phyloP scores from a whole-genome alignment of 2,329 filamentous ascomycete species.

The Epichloe hybrida region DNA sequence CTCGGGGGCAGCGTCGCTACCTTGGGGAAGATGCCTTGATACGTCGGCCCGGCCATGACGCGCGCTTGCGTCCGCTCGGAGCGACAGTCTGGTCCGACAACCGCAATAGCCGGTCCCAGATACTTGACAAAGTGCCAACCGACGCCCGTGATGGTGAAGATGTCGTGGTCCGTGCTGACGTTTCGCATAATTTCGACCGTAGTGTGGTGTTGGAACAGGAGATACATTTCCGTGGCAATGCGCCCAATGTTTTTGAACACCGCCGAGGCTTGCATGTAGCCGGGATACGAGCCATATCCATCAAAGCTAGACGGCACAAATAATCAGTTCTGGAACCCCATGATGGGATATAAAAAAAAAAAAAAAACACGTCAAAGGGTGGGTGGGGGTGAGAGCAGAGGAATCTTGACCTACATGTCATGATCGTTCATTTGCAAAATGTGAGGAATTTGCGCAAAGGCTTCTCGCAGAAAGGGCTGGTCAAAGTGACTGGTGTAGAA shows the following conservation, averaged over 20 bases:
- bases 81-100: slow-evolving; percentile 81
- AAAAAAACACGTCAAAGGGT: not conserved
- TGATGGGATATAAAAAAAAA: too few species aligned
- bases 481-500: slow-evolving; percentile 99
- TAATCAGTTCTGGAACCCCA: not conserved
- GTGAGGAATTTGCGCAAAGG: slow-evolving; percentile 94
- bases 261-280: slow-evolving; percentile 95
- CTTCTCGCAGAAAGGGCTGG: slow-evolving; percentile 84
- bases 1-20: slow-evolving; percentile 79
- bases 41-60: slow-evolving; percentile 90
- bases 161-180: slow-evolving; percentile 72
- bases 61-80: slow-evolving; percentile 83
- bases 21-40: slow-evolving; percentile 94
- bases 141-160: slow-evolving; percentile 93
- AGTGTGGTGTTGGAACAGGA: slow-evolving; percentile 96
- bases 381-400: too few species aligned
- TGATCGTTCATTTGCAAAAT: slow-evolving; percentile 89
- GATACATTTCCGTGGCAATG: slow-evolving; percentile 92
- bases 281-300: slow-evolving; percentile 91
- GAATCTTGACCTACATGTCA: slow-evolving; percentile 61
- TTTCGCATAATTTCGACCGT: slow-evolving; percentile 87
- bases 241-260: slow-evolving; percentile 98
- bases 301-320: slow-evolving; percentile 57
- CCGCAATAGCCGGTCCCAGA: slow-evolving; percentile 77
- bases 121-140: slow-evolving; percentile 99